phyloP scores from a whole-genome alignment of 73 alveolate species.

The Uronychia setigera region DNA sequence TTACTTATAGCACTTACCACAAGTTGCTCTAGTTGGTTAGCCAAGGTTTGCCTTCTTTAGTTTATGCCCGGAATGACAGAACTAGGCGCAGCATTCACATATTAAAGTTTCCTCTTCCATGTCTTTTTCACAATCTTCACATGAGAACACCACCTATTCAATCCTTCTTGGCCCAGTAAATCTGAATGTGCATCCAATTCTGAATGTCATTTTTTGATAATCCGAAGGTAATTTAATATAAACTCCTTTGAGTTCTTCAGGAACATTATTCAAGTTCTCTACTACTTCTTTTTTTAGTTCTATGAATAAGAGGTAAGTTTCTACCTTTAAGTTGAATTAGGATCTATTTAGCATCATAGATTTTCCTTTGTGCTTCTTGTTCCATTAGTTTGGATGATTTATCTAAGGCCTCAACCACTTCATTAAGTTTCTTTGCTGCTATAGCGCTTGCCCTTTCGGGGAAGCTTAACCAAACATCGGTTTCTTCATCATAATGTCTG shows the following conservation, averaged over 20 bases:
- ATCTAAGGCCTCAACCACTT: neutral
- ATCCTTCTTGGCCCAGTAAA: neutral
- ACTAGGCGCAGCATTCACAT: neutral
- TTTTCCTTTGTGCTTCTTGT: neutral
- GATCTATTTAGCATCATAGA: neutral
- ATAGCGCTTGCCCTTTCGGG: neutral
- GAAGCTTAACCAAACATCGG: neutral
- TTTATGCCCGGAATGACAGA: neutral
- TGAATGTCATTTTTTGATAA: neutral
- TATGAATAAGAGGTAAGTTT: neutral
- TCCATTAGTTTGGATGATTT: neutral
- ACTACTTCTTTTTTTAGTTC: neutral
- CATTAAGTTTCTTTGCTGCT: neutral
- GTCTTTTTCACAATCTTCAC: neutral
- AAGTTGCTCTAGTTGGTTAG: neutral
- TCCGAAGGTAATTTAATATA: neutral
- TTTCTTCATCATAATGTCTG: neutral
- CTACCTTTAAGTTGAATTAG: neutral
- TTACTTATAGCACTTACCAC: neutral
- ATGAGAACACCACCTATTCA: neutral
- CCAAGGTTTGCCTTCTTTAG: neutral
- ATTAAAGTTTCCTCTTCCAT: neutral
- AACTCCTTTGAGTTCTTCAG: neutral
- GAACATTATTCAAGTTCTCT: neutral
- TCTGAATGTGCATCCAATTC: neutral